Percentiles rank a stretch among this genome's conserved stretches.
phyloP scores from a whole-genome alignment of 1,284 basidiomycete species.

The Mycosarcoma mackinlayi region DNA sequence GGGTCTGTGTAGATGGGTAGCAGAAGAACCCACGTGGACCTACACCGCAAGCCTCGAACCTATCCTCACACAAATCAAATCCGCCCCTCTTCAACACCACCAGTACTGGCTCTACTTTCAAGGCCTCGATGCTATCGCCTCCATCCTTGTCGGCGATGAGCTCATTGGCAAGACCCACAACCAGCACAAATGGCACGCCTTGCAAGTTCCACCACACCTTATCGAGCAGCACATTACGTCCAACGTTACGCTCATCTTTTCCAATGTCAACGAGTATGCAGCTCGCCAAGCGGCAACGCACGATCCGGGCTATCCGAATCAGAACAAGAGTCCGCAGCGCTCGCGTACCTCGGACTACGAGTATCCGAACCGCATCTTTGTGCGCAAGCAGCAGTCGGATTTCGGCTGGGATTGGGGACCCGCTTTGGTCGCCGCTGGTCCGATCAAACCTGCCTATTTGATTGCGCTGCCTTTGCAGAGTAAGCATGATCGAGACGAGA shows the following conservation, averaged over 20 bases:
- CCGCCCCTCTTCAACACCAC: slow-evolving; percentile 46
- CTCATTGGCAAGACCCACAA: slow-evolving; percentile 75
- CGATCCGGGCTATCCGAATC: slow-evolving; percentile 40
- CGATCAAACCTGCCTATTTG: slow-evolving; percentile 42
- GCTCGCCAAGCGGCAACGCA: slow-evolving; percentile 10
- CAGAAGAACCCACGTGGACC: slow-evolving; percentile 74
- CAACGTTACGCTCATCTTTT: slow-evolving; percentile 49
- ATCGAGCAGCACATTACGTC: neutral
- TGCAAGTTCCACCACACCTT: slow-evolving; percentile 66
- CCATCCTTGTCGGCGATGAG: slow-evolving; percentile 73
- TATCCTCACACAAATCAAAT: slow-evolving; percentile 59
- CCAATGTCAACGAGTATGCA: slow-evolving; percentile 23
- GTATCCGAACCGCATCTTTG: slow-evolving; percentile 54
- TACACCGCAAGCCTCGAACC: slow-evolving; percentile 74
- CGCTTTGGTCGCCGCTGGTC: slow-evolving; percentile 42
- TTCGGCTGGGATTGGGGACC: slow-evolving; percentile 66
- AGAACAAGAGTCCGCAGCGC: slow-evolving; percentile 8
- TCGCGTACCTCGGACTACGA: slow-evolving; percentile 38
- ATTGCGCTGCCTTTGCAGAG: slow-evolving; percentile 39
- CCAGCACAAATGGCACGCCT: slow-evolving; percentile 74
- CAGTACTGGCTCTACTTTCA: slow-evolving; percentile 74
- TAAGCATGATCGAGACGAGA: too few species aligned
- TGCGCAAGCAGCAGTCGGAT: slow-evolving; percentile 60
- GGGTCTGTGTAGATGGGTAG: slow-evolving; percentile 74
- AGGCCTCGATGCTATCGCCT: slow-evolving; percentile 75